Evolutionary conservation across 345 rosid species (phyloP), one percentile per base, ranked within the genome.

Genomic region (Populus pruinosa): DNA sequence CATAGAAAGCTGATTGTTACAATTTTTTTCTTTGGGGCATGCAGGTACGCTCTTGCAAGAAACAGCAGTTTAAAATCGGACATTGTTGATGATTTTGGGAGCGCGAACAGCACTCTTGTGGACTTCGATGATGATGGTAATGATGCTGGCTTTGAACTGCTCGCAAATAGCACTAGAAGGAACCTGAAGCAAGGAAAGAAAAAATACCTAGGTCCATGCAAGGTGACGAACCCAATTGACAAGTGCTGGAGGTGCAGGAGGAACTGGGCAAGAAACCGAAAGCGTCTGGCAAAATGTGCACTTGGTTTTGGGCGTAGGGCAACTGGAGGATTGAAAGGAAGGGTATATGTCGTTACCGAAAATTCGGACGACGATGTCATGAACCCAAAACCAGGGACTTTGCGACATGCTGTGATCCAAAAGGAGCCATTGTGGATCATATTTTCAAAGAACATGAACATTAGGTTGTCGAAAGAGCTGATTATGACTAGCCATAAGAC

Each of bases 361-460:
- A 41, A n/a, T 17, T 14, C 78, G 6, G 82, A 79, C 13, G 27
- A 29, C 21, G 59, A 79, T 43, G 21, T 47, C 5, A 7, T 67
- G 35, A 53, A 79, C 2, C 82, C 82, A 1, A 69, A 69, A 10
- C 70, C 74, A n/a, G 82, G 82, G 25, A 76, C 75, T 8, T 36
- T 82, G 14, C 43, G 78, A 2, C 71, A 83, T 62, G 78, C 73
- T 6, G 83, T 81, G 50, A 81, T 77, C 70, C 83, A 81, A 47
- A 81, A 77, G 35, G 56, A 12, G 43, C 80, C 83, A 1, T 36
- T 81, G 67, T 81, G 83, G 83, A 81, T 81, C 74, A 72, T 67
- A 10, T 81, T 81, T 21, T 65, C 67, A 0, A 33, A 39, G 0
- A 17, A 62, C 43, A 81, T 81, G 83, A 77, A 55, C 56, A 81